Evolutionary conservation across 2,329 filamentous ascomycete species (phyloP), one percentile per base, ranked within the genome.

Genomic region (Amauroascus niger): DNA sequence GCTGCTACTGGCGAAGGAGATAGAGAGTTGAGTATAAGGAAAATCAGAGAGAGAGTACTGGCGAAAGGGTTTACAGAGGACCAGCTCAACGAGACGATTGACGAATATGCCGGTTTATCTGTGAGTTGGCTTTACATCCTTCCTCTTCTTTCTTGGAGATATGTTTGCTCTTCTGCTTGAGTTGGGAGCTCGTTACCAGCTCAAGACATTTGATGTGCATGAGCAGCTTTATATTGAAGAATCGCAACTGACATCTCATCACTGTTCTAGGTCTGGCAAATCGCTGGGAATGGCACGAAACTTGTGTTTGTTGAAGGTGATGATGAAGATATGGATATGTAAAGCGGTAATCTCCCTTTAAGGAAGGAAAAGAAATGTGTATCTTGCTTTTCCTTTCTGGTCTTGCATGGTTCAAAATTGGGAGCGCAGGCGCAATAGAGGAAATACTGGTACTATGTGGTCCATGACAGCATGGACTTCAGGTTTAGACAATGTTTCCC

Each of bases 31-130:
- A 93, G 85, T 69, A 79, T 98, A 75, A 81, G 86, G 61, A 86
- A 88, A 71, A 88, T 98, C 56, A 82, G 90, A 68, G 90, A 96
- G 71, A 76, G 93, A 60, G 89, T 98, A 28, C 78, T 97, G 63
- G 93, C 90, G 51, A 96, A 95, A 79, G 93, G 93, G 2, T 98
- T 96, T 70, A 98, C 91, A 0, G 85, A 89, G 60, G 88, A 97
- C 70, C 90, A 98, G 70, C 89, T 95, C 74, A 78, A 87, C 64
- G 80, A 80, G 61, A 85, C 90, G 18, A 77, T 98, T 66, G 85
- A 95, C 58, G 91, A 95, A 74, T 97, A 98, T 71, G 84, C 87
- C 2, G 76, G 80, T 60, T 74, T 95, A 57, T 87, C 95, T 75
- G 93, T 97, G 76, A 88, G 90, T 84, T n/a, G 60, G 65, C 53